Evolutionary conservation across 257 asterid genomes (phyloP).

Genomic region (Ocimum tenuiflorum): DNA sequence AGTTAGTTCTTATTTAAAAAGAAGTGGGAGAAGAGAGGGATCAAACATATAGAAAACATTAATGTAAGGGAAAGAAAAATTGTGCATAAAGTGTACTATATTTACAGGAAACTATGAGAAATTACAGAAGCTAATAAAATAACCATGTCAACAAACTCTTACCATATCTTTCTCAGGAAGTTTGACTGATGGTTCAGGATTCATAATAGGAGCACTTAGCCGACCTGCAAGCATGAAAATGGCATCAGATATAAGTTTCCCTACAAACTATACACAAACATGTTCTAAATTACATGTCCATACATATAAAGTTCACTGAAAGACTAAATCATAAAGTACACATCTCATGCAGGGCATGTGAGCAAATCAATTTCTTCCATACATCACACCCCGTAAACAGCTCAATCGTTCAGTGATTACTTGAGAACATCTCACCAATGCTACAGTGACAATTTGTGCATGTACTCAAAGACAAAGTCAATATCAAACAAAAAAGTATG

Average conservation of each 20-base stretch:
- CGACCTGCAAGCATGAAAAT: slow-evolving; percentile 40
- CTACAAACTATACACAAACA: not conserved
- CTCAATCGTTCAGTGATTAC: not conserved
- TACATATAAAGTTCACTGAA: too few species aligned
- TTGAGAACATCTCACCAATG: not conserved
- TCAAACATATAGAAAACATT: too few species aligned
- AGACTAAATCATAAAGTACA: not conserved
- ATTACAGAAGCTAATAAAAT: not conserved
- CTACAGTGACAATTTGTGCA: not conserved
- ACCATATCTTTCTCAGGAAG: slow-evolving; percentile 48
- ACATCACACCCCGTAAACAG: not conserved
- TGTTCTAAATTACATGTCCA: not conserved
- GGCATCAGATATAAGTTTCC: not conserved
- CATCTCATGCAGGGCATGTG: not conserved
- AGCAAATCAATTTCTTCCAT: not conserved
- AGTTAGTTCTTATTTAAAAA: too few species aligned
- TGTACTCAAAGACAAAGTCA: not conserved
- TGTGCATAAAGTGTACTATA: not conserved
- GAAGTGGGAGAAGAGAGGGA: too few species aligned
- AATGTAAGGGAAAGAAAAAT: not conserved
- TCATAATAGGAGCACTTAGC: slow-evolving; percentile 31
- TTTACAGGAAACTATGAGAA: not conserved
- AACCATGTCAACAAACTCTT: slow-evolving; percentile 9
- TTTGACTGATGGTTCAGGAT: slow-evolving; percentile 37
- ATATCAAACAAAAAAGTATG: not conserved